Conservation (phyloP, 148 eudicot species). For the Silene uniflora region DNA sequence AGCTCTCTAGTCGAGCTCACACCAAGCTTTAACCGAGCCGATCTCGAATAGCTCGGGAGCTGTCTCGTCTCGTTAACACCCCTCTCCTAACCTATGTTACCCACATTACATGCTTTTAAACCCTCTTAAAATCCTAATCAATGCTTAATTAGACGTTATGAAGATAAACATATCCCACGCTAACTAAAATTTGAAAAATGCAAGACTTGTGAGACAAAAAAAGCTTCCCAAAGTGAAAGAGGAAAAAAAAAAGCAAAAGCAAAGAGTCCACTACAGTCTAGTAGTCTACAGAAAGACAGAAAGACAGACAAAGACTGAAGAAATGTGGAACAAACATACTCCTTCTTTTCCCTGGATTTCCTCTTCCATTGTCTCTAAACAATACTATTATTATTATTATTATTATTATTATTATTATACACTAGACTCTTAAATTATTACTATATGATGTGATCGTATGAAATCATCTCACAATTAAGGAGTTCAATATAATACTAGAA, state of each 20-base stretch:
- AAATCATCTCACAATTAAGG: background rate
- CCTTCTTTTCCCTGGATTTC: constrained; percentile 14
- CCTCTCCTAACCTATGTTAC: no score
- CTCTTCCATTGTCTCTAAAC: constrained; percentile 7
- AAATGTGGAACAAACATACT: background rate
- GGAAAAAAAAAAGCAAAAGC: constrained; percentile 19
- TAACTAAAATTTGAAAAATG: constrained; percentile 11
- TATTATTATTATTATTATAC: no score
- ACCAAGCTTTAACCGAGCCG: no score
- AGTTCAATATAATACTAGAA: background rate
- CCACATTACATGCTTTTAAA: no score
- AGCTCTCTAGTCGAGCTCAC: no score
- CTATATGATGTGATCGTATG: background rate
- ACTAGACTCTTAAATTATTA: background rate
- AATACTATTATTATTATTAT: no score
- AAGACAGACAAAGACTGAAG: constrained; percentile 14
- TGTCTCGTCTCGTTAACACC: no score
- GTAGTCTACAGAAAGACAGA: background rate
- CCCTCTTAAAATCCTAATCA: background rate
- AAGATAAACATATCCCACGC: background rate
- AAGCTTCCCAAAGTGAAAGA: constrained; percentile 25
- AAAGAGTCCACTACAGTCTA: background rate
- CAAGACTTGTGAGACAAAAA: constrained; percentile 10
- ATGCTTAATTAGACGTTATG: background rate
- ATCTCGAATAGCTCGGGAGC: no score